These are phyloP conservation scores for Penicillium soppii DNA, from an alignment of 495 filamentous ascomycete genomes.

Conservation along the genomic window DNA sequence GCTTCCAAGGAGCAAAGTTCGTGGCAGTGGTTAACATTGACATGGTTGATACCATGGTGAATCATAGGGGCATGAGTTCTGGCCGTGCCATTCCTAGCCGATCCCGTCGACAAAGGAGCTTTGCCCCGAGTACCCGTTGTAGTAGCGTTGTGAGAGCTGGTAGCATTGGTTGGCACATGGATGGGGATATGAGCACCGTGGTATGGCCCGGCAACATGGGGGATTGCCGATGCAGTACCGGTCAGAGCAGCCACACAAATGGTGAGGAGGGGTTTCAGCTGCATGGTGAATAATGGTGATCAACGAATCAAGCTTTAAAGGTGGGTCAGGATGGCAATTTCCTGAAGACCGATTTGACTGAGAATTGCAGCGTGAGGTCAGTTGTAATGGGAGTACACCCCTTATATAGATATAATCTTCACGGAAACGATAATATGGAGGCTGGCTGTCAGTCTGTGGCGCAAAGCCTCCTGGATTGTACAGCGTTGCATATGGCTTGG, in stretches of 20 bases:
- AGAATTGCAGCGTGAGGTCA: neutral
- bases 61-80: neutral
- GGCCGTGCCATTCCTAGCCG: conserved; percentile 4
- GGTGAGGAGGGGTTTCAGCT: conserved; percentile 18
- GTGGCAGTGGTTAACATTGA: conserved; percentile 23
- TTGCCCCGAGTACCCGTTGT: conserved; percentile 14
- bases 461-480: neutral
- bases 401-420: conserved; percentile 1
- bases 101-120: conserved; percentile 13
- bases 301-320: neutral
- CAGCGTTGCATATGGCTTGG: conserved; percentile 1
- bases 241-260: conserved; percentile 21
- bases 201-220: conserved; percentile 21
- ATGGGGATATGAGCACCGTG: conserved; percentile 16
- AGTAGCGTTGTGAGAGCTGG: conserved; percentile 14
- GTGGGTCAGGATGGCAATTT: neutral
- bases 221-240: conserved; percentile 20
- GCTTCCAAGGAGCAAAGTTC: conserved; percentile 27
- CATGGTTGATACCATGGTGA: conserved; percentile 11
- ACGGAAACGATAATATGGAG: neutral
- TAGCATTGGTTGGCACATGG: conserved; percentile 18
- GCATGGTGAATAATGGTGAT: conserved; percentile 14
- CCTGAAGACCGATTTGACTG: neutral
- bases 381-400: neutral
- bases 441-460: neutral